These are phyloP conservation scores for Roridomyces roridus DNA, from an alignment of 768 basidiomycete genomes.

Conservation along the genomic window DNA sequence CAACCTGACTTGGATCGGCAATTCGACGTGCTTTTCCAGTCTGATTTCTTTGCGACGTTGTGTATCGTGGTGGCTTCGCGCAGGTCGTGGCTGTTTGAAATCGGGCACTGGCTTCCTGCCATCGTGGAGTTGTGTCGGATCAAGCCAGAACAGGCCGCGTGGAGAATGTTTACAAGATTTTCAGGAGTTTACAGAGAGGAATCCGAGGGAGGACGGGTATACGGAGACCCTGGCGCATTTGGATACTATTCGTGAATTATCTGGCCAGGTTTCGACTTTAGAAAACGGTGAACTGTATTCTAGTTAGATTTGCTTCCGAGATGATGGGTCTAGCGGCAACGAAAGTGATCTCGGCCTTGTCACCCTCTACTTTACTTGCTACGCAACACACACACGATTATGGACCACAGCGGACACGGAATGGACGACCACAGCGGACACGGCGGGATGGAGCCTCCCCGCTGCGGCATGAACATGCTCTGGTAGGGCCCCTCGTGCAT, in stretches of 20 bases:
- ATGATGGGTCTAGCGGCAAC: no score
- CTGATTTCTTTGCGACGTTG: slow-evolving; percentile 46
- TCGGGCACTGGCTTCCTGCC: slow-evolving; percentile 43
- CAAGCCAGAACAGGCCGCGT: slow-evolving; percentile 39
- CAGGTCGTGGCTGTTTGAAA: slow-evolving; percentile 46
- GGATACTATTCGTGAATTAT: slow-evolving; percentile 18
- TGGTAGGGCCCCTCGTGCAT: slow-evolving; percentile 50
- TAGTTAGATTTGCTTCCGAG: no score
- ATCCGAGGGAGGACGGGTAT: slow-evolving; percentile 30
- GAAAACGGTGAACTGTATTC: no score
- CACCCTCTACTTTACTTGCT: no score
- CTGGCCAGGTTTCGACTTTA: no score
- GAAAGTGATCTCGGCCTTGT: no score
- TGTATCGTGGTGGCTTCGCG: slow-evolving; percentile 35
- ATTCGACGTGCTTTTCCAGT: slow-evolving; percentile 40
- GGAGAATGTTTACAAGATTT: slow-evolving; percentile 35
- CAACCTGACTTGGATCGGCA: slow-evolving; percentile 16
- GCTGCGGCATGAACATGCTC: slow-evolving; percentile 78
- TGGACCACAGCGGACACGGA: no score
- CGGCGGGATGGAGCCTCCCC: slow-evolving; percentile 38
- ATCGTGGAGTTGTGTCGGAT: slow-evolving; percentile 40
- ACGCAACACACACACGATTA: no score
- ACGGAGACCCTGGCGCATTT: slow-evolving; percentile 31
- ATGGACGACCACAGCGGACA: slow-evolving; percentile 55
- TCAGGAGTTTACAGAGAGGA: slow-evolving; percentile 33